Evolutionary conservation across 108 stramenopile species (phyloP).

Genomic region (Skeletonema grethae): DNA sequence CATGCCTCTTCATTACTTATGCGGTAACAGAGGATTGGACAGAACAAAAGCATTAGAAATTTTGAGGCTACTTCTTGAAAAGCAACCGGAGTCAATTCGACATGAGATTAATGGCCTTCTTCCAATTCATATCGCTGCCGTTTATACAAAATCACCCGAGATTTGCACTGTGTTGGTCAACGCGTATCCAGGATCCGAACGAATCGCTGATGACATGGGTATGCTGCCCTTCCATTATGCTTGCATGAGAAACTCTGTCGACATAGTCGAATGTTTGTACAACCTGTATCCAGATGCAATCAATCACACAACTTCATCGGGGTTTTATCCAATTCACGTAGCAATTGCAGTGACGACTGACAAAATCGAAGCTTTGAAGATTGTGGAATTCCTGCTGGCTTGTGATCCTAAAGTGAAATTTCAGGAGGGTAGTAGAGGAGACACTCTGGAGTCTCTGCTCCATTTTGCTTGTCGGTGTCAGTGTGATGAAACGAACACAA

Average conservation of each 20-base stretch:
- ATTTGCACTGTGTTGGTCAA: background rate
- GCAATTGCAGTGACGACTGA: too few relatives aligned
- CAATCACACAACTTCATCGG: background rate
- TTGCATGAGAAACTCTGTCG: background rate
- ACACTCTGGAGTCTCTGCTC: background rate
- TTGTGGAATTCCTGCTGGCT: background rate
- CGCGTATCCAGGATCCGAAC: conserved; percentile 7
- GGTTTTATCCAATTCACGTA: background rate
- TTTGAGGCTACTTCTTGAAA: conserved; percentile 8
- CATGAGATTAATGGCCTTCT: background rate
- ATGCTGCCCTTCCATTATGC: conserved; percentile 8
- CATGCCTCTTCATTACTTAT: background rate
- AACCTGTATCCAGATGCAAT: conserved; percentile 3
- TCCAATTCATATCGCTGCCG: background rate
- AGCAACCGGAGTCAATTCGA: background rate
- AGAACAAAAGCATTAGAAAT: background rate
- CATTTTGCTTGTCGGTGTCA: background rate
- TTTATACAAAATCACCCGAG: background rate
- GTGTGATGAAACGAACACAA: background rate
- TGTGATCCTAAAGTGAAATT: background rate
- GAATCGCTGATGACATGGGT: background rate
- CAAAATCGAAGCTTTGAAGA: too few relatives aligned
- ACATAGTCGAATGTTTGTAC: background rate
- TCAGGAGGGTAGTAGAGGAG: too few relatives aligned
- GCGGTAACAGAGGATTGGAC: background rate